These are phyloP conservation scores for Leptodontidium sp. DNA, from an alignment of 2,329 filamentous ascomycete species.

Conservation along the genomic window DNA sequence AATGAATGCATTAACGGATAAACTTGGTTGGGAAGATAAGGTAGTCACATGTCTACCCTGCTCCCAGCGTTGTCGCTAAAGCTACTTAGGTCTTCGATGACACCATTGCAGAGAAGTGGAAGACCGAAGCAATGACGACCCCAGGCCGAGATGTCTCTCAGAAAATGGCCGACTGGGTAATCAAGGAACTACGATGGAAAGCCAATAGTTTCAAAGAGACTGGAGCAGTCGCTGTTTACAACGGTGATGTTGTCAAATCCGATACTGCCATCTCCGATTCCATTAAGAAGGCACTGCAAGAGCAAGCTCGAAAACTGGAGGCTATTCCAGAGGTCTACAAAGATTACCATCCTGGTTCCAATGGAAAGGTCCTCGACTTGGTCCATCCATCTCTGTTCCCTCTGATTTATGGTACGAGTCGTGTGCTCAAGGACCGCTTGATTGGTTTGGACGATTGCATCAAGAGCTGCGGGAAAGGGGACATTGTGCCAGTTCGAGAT, in stretches of 20 bases:
- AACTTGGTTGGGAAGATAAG: constrained; percentile 41
- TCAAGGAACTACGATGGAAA: constrained; percentile 40
- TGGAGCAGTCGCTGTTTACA: constrained; percentile 27
- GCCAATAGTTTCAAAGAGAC: constrained; percentile 34
- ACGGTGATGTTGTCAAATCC: constrained; percentile 58
- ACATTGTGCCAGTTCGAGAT: constrained; percentile 28
- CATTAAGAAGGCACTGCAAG: constrained; percentile 52
- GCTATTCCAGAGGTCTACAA: constrained; percentile 56
- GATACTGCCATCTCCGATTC: constrained; percentile 54
- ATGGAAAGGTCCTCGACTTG: constrained; percentile 65
- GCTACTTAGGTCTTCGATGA: constrained; percentile 39
- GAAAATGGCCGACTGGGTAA: constrained; percentile 47
- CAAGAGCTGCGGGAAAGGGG: constrained; percentile 44
- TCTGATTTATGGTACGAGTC: constrained; percentile 60
- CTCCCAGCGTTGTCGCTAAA: background rate
- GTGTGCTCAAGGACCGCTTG: constrained; percentile 48
- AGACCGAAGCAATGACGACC: constrained; percentile 35
- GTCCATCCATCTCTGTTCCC: constrained; percentile 72
- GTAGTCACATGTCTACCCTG: constrained; percentile 19
- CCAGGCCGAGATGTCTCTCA: constrained; percentile 43
- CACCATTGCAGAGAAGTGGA: constrained; percentile 41
- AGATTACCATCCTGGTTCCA: constrained; percentile 69
- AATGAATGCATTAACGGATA: constrained; percentile 43
- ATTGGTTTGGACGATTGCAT: constrained; percentile 41
- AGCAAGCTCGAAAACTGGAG: constrained; percentile 57